A percentile compares a stretch with the other conserved stretches of the same genome.
Conservation (phyloP, 1,284 basidiomycete genomes). For the Anthracocystis walkeri region DNA sequence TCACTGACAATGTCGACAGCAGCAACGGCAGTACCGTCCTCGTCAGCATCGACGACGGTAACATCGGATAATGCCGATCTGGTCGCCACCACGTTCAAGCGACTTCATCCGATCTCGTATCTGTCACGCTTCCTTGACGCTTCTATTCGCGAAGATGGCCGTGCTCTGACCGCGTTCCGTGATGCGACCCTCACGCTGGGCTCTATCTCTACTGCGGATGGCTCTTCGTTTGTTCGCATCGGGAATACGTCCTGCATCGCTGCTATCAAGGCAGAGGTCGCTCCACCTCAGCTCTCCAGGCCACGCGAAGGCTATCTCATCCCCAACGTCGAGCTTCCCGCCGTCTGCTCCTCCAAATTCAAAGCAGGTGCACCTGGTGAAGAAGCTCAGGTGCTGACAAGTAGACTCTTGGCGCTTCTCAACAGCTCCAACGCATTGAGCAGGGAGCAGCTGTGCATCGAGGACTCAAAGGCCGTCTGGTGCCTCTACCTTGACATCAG, state of each 20-base stretch:
- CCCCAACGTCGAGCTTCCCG: slow-evolving; percentile 89
- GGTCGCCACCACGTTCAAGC: slow-evolving; percentile 53
- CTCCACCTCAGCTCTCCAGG: slow-evolving; percentile 34
- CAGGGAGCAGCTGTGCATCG: slow-evolving; percentile 80
- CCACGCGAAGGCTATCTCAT: slow-evolving; percentile 50
- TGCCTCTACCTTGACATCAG: slow-evolving; percentile 91
- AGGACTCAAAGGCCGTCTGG: slow-evolving; percentile 84
- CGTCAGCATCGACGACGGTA: neutral
- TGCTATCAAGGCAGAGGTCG: slow-evolving; percentile 56
- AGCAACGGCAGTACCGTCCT: slow-evolving; percentile 5
- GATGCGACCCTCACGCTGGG: slow-evolving; percentile 39
- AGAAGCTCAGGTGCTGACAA: slow-evolving; percentile 56
- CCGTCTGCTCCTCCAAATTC: slow-evolving; percentile 90
- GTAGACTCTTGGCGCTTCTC: slow-evolving; percentile 74
- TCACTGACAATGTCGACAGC: slow-evolving; percentile 29
- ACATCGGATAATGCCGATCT: slow-evolving; percentile 24
- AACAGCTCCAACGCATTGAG: slow-evolving; percentile 72
- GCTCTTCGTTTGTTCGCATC: slow-evolving; percentile 47
- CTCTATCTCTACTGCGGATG: slow-evolving; percentile 53
- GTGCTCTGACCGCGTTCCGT: slow-evolving; percentile 34
- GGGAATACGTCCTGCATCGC: slow-evolving; percentile 54
- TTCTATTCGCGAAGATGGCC: slow-evolving; percentile 53
- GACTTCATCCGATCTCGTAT: slow-evolving; percentile 53
- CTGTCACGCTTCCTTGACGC: slow-evolving; percentile 54
- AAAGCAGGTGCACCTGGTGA: slow-evolving; percentile 86